phyloP scores from a whole-genome alignment of 495 filamentous ascomycete species.

The Penicillium cinerascens region DNA sequence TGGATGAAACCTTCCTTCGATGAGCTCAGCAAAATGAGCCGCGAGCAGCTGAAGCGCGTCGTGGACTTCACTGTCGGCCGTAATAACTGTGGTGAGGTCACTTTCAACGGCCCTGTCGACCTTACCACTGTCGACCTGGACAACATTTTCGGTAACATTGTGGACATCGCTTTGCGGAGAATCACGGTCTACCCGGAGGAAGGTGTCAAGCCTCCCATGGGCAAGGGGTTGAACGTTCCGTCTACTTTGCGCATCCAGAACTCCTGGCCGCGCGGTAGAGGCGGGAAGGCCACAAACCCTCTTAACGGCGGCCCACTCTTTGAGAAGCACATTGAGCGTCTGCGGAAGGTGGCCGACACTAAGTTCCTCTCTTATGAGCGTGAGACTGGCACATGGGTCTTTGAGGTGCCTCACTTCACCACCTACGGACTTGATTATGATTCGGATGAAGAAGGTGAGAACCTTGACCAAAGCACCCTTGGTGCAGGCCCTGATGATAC shows the following conservation, averaged over 20 bases:
- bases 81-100: constrained; percentile 69
- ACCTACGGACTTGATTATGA: constrained; percentile 92
- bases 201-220: constrained; percentile 70
- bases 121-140: constrained; percentile 69
- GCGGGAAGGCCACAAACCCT: constrained; percentile 51
- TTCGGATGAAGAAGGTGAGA: constrained; percentile 65
- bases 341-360: constrained; percentile 73
- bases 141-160: constrained; percentile 65
- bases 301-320: constrained; percentile 56
- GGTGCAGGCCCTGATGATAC: constrained; percentile 56
- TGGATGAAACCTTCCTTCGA: constrained; percentile 74
- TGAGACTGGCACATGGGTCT: constrained; percentile 81
- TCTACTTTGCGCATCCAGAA: constrained; percentile 81
- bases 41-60: constrained; percentile 67
- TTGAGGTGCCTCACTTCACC: constrained; percentile 90
- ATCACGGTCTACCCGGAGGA: constrained; percentile 82
- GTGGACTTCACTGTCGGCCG: constrained; percentile 76
- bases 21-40: constrained; percentile 70
- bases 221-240: constrained; percentile 87
- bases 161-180: constrained; percentile 66
- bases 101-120: constrained; percentile 79
- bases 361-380: constrained; percentile 74
- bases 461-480: constrained; percentile 52
- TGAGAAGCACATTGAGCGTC: constrained; percentile 76
- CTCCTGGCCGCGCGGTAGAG: constrained; percentile 77